Evolutionary conservation across 768 basidiomycete species (phyloP), one percentile per base, ranked within the genome.

Genomic region (Russula dissimulans): DNA sequence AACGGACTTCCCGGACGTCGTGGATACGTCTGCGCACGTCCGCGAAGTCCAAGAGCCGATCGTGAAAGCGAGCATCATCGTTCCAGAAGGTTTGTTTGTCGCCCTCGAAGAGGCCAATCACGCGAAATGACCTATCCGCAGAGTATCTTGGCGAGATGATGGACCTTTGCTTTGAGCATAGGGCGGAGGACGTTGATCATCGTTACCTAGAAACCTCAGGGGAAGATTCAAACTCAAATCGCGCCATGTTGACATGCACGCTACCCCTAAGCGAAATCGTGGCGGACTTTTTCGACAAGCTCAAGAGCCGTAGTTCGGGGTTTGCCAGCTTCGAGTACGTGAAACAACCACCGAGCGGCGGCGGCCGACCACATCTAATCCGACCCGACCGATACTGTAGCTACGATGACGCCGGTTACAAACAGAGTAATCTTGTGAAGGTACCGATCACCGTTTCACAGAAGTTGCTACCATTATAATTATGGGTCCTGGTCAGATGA

Each of bases 61-160:
- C 56, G 93, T 98, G 45, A 89, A 87, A 64, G 93, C 95, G 10
- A 89, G 89, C 1, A 95, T 99, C 68, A 91, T 98, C 64, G 87
- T 93, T 22, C 97, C 97, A 3, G 87, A 95, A 79, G 89, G 91
- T 91, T 62, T 59, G 75, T 52, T n/a, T 6, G 46, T 39, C 26
- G 18, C 22, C 26, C 29, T 29, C 9, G n/a, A 22, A 4, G 26
- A 22, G 11, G 17, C 41, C 17, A 18, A 26, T 53, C 12, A 18
- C 39, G 5, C 32, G 7, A 17, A 60, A 17, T 55, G 14, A 45
- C 10, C 18, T 10, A 46, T 17, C 32, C 34, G 32, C 65, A 93
- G 93, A 91, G 63, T 95, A 93, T 70, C 85, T 97, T 38, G 95
- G 95, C 8, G 87, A 89, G 47, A 94, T 99, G 87, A 95, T 98